Percentiles rank a stretch among this genome's conserved stretches.
phyloP scores from a whole-genome alignment of 495 filamentous ascomycete species.

The Hyaloscypha bicolor region DNA sequence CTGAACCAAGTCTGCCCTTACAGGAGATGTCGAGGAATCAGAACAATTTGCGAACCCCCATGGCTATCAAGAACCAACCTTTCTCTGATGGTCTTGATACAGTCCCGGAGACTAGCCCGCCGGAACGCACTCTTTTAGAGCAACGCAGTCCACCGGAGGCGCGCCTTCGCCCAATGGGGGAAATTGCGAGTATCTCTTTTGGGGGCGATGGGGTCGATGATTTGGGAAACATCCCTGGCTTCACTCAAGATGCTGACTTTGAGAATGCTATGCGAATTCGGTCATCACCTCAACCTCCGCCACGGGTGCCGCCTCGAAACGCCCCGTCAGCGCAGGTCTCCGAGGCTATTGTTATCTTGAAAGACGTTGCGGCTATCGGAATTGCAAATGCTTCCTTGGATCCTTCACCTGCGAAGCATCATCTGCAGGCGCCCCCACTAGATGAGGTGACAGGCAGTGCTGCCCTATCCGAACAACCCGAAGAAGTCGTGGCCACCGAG shows the following conservation, averaged over 20 bases:
- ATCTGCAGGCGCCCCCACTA: background rate
- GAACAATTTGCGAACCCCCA: constrained; percentile 19
- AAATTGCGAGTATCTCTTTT: constrained; percentile 30
- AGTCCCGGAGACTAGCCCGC: constrained; percentile 32
- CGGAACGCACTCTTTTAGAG: background rate
- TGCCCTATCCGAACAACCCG: background rate
- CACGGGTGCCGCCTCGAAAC: background rate
- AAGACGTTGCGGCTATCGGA: background rate
- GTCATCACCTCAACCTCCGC: constrained; percentile 11
- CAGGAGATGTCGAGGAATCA: constrained; percentile 25
- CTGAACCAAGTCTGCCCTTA: constrained; percentile 19
- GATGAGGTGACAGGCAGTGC: background rate
- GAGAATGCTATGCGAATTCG: constrained; percentile 14
- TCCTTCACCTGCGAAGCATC: background rate
- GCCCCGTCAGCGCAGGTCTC: background rate
- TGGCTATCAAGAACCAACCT: constrained; percentile 6
- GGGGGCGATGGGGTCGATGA: constrained; percentile 7
- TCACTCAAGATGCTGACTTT: constrained; percentile 29
- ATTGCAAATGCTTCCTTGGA: background rate
- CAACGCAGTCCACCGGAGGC: constrained; percentile 13
- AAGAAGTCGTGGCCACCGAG: background rate
- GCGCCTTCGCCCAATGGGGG: constrained; percentile 24
- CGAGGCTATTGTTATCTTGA: background rate
- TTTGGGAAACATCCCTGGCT: constrained; percentile 19
- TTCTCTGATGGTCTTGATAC: constrained; percentile 17